These are phyloP conservation scores for Fusarium brevicatenulatum DNA, from an alignment of 2,329 filamentous ascomycete genomes.

Conservation along the genomic window DNA sequence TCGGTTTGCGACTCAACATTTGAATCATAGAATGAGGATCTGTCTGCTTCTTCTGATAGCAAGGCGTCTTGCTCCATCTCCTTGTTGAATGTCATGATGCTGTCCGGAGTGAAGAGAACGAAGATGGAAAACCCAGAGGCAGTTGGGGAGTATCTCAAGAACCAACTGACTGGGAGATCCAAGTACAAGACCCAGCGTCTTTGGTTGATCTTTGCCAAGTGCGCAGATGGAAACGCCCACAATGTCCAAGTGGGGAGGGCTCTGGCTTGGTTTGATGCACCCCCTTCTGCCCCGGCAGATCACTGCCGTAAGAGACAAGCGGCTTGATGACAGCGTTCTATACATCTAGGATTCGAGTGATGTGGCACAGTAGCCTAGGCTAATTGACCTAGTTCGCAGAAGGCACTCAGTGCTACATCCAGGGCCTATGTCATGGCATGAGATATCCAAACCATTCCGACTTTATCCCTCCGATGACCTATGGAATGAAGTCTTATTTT, in stretches of 20 bases:
- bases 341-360: background rate
- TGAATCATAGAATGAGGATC: background rate
- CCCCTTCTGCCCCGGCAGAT: background rate
- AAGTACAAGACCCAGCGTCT: background rate
- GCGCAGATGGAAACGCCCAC: background rate
- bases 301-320: fast-evolving
- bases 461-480: background rate
- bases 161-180: background rate
- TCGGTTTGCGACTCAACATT: fast-evolving
- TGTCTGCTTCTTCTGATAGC: background rate
- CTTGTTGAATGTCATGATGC: background rate
- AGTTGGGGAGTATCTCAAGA: background rate
- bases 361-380: background rate
- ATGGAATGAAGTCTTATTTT: no score
- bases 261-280: background rate
- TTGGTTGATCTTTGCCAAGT: background rate
- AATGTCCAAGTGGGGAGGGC: background rate
- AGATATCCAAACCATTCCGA: background rate
- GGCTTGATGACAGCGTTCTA: no score
- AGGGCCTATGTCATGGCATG: background rate
- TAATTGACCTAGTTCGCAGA: fast-evolving
- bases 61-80: background rate
- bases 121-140: background rate
- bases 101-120: background rate
- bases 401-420: background rate